Base-by-base conservation (phyloP, 2,329 filamentous ascomycete genomes). In the Aphanoascus verrucosus region DNA sequence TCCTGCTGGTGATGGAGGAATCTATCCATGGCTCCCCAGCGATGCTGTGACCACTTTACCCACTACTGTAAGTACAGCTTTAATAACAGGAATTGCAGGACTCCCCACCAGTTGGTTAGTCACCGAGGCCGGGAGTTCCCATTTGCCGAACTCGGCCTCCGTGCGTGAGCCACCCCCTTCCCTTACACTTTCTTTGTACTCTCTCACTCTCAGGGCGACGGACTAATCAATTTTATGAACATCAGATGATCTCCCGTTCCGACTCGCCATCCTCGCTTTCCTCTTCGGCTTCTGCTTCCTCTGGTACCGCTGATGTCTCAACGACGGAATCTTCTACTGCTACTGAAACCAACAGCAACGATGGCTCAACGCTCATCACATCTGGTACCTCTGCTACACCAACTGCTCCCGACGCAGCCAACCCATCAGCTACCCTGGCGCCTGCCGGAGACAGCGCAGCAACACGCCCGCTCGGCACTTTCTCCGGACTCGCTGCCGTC, bases 71-170 rank as follows among this genome's bases (percentile, higher is more conserved):
- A 72, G 77, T 3, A 63, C 66, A 28, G 3, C 23, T 40, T 65
- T 73, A 28, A 59, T 58, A 63, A 74, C 63, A 58, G 67, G 63
- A 63, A 67, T 59, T 67, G 66, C 55, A 54, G 78, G 79, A 58
- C 80, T 94, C 55, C 88, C 90, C 40, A 80, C 77, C 62, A 88
- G 86, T 56, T 95, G 88, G 88, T 79, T 83, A 57, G 86, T 93
- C 71, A 87, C 83, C 49, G 76, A 82, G 57, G 79, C 82, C 61
- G 87, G 82, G 58, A 80, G 82, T 74, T 82, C 93, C 63, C 77
- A 88, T 64, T 86, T 86, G 65, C 79, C 82, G 60, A 80, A 77
- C 70, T 80, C 81, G 72, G 81, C 80, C 64, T 76, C 77, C 74
- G 79, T 82, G 74, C 80, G 80, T 83, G 80, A 78, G 81, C 67